Conservation (phyloP, 768 basidiomycete genomes). For the Amanita exitialis region DNA sequence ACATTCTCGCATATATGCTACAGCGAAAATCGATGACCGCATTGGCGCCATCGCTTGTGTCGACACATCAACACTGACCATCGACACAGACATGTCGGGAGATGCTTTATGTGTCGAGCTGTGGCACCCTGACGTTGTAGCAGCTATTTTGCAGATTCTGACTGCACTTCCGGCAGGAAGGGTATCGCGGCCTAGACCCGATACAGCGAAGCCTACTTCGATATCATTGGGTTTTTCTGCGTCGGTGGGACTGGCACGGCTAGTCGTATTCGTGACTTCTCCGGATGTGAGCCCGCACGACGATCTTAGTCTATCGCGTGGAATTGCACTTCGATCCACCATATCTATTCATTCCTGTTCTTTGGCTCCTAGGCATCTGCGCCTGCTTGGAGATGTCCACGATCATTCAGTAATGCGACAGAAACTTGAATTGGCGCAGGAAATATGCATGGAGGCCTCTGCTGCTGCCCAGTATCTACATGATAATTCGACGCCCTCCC, state of each 20-base stretch:
- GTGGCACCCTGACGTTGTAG: conserved; percentile 53
- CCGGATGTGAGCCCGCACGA: conserved; percentile 73
- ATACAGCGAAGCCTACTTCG: conserved; percentile 3
- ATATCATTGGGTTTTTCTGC: conserved; percentile 37
- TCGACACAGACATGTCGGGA: conserved; percentile 37
- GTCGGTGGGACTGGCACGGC: conserved; percentile 47
- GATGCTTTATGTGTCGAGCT: conserved; percentile 58
- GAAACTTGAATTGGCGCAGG: conserved; percentile 44
- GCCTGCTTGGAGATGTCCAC: conserved; percentile 24
- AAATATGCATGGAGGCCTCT: conserved; percentile 36
- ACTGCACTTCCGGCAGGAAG: conserved; percentile 32
- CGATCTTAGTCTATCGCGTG: conserved; percentile 54
- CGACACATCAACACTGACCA: conserved; percentile 29
- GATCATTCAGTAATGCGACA: conserved; percentile 34
- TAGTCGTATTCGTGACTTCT: conserved; percentile 65
- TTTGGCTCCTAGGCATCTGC: conserved; percentile 27
- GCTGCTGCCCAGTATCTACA: conserved; percentile 26
- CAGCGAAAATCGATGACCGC: conserved; percentile 43
- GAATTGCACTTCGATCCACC: conserved; percentile 49
- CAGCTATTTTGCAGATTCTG: conserved; percentile 24
- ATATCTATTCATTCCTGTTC: conserved; percentile 48
- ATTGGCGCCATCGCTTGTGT: conserved; percentile 28
- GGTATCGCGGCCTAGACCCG: conserved; percentile 9
- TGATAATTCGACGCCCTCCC: conserved; percentile 22
- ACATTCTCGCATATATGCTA: conserved; percentile 29